These are phyloP conservation scores for Spathaspora arborariae DNA, from an alignment of 805 yeast genomes.

Conservation along the genomic window DNA sequence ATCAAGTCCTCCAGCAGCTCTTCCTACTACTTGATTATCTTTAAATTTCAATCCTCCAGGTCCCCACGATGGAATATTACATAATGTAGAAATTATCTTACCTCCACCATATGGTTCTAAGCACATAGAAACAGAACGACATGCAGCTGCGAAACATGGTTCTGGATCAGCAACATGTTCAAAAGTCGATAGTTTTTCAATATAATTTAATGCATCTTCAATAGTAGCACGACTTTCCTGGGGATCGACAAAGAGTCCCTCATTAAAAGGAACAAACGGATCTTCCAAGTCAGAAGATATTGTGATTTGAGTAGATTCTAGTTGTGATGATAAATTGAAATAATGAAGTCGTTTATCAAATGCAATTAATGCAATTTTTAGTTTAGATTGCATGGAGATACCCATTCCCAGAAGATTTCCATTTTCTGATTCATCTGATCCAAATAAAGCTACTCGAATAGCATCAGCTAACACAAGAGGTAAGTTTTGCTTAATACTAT, in stretches of 20 bases:
- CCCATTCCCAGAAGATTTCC: slow-evolving; percentile 8
- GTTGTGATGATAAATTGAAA: slow-evolving; percentile 57
- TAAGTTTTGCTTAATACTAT: slow-evolving; percentile 55
- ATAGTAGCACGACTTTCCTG: slow-evolving; percentile 59
- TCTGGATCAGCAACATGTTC: slow-evolving; percentile 45
- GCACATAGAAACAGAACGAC: slow-evolving; percentile 62
- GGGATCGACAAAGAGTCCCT: slow-evolving; percentile 81
- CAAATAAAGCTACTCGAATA: slow-evolving; percentile 49
- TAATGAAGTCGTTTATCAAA: slow-evolving; percentile 72
- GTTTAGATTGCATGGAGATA: slow-evolving; percentile 10
- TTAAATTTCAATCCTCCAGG: slow-evolving; percentile 63
- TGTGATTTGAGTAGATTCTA: slow-evolving; percentile 54
- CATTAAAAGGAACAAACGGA: slow-evolving; percentile 75
- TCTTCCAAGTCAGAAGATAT: slow-evolving; percentile 69
- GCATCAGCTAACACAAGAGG: slow-evolving; percentile 68
- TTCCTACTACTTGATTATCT: slow-evolving; percentile 34
- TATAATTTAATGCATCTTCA: slow-evolving; percentile 59
- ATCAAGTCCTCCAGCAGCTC: slow-evolving; percentile 33
- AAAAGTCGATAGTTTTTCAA: slow-evolving; percentile 42
- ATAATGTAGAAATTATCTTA: slow-evolving; percentile 65
- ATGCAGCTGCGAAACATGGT: slow-evolving; percentile 77
- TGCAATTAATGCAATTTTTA: slow-evolving; percentile 65
- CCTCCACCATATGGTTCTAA: slow-evolving; percentile 70
- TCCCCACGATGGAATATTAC: slow-evolving; percentile 75
- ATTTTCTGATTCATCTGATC: slow-evolving; percentile 9